Conservation (phyloP, 345 rosid species). For the Citrus unshiu region DNA sequence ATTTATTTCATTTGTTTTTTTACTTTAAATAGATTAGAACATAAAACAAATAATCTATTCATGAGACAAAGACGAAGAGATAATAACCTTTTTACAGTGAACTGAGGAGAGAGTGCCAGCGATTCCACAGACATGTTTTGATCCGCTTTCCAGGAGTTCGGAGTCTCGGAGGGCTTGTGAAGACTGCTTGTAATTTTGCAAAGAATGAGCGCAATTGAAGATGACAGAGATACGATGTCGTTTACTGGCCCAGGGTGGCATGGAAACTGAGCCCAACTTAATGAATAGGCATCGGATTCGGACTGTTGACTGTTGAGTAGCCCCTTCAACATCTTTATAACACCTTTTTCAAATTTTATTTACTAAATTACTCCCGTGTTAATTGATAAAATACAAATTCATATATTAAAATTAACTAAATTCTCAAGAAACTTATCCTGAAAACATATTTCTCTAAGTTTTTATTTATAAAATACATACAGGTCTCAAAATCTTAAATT, state of each 20-base stretch:
- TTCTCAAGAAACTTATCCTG: too few species aligned
- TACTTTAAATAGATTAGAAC: background rate
- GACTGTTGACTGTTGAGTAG: too few species aligned
- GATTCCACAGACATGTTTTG: constrained; percentile 9
- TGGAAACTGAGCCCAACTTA: too few species aligned
- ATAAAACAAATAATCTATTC: background rate
- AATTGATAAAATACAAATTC: too few species aligned
- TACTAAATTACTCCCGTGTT: too few species aligned
- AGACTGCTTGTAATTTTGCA: background rate
- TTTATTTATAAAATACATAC: too few species aligned
- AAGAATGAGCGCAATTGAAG: background rate
- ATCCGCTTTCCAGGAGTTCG: background rate
- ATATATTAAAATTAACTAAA: too few species aligned
- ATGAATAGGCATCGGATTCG: too few species aligned
- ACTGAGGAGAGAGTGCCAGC: background rate
- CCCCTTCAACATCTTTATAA: too few species aligned
- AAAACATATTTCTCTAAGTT: too few species aligned
- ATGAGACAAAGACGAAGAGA: background rate
- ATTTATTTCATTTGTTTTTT: background rate
- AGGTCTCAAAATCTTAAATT: too few species aligned
- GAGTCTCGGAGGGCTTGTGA: background rate
- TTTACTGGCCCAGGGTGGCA: background rate
- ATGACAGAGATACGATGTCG: background rate
- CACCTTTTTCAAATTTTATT: too few species aligned
- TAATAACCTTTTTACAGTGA: constrained; percentile 6